phyloP scores from a whole-genome alignment of 345 rosid species.

The Dimocarpus longan region DNA sequence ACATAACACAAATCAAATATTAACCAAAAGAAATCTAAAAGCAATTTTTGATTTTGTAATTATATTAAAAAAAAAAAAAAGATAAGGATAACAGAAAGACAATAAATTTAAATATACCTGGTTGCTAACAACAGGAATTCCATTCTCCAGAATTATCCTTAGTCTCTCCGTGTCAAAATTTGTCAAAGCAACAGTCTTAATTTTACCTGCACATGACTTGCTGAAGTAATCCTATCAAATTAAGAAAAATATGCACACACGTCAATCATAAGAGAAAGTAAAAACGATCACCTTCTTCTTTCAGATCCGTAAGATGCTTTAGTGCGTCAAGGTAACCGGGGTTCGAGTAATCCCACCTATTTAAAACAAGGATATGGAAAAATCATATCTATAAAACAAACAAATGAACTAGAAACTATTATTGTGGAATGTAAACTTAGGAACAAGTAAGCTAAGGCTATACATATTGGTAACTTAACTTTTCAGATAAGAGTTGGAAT shows the following conservation, averaged over 20 bases:
- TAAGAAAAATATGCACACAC: slow-evolving; percentile 22
- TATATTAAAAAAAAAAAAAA: background rate
- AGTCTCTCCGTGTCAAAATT: slow-evolving; percentile 92
- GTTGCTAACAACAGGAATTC: slow-evolving; percentile 93
- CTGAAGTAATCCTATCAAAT: slow-evolving; percentile 25
- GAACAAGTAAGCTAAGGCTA: background rate
- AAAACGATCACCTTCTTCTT: slow-evolving; percentile 71
- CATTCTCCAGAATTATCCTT: slow-evolving; percentile 79
- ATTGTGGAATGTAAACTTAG: background rate
- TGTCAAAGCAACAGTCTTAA: slow-evolving; percentile 90
- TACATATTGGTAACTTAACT: background rate
- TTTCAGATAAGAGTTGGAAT: background rate
- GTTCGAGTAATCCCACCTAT: slow-evolving; percentile 97
- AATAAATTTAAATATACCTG: slow-evolving; percentile 51
- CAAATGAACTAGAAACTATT: background rate
- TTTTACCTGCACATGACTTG: slow-evolving; percentile 64
- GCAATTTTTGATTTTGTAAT: background rate
- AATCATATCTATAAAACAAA: background rate
- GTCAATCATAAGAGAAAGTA: slow-evolving; percentile 18
- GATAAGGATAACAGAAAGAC: background rate
- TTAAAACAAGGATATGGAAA: slow-evolving; percentile 8
- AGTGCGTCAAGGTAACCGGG: slow-evolving; percentile 86
- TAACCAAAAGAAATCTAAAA: background rate
- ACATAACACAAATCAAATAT: background rate
- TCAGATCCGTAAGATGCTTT: slow-evolving; percentile 82